These are phyloP conservation scores for Beauveria rudraprayagi DNA, from an alignment of 2,329 filamentous ascomycete genomes.

Conservation along the genomic window DNA sequence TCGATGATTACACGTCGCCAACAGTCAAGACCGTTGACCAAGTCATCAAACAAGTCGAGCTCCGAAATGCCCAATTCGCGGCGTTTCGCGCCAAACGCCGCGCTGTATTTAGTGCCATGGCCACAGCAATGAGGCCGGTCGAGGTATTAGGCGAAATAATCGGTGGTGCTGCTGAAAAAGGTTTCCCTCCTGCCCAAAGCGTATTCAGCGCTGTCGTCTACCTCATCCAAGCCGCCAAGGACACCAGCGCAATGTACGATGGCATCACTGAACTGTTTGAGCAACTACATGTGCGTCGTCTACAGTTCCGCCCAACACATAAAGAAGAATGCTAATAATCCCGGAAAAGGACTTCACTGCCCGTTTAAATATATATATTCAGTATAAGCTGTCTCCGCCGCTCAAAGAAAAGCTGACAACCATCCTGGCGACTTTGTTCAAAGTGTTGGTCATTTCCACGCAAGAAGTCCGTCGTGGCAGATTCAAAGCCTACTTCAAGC, in stretches of 20 bases:
- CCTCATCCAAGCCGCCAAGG: constrained; percentile 35
- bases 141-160: constrained; percentile 32
- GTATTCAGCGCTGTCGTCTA: constrained; percentile 36
- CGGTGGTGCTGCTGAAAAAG: constrained; percentile 27
- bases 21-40: constrained; percentile 26
- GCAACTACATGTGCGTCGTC: constrained; percentile 25
- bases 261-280: constrained; percentile 36
- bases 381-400: constrained; percentile 28
- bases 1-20: constrained; percentile 26
- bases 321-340: constrained; percentile 1
- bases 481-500: constrained; percentile 32
- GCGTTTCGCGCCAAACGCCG: constrained; percentile 29
- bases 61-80: constrained; percentile 28
- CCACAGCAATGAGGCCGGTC: constrained; percentile 26
- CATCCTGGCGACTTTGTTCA: constrained; percentile 35
- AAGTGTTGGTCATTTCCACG: constrained; percentile 35
- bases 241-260: constrained; percentile 37
- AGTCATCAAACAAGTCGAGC: constrained; percentile 23
- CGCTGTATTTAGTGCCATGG: constrained; percentile 26
- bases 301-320: not conserved
- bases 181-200: constrained; percentile 32
- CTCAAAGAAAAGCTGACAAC: constrained; percentile 31
- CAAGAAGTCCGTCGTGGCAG: constrained; percentile 34
- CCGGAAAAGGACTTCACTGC: constrained; percentile 31
- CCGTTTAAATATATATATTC: constrained; percentile 33